Evolutionary conservation across 805 yeast species (phyloP).

Genomic region (Wickerhamiella bombiphila): DNA sequence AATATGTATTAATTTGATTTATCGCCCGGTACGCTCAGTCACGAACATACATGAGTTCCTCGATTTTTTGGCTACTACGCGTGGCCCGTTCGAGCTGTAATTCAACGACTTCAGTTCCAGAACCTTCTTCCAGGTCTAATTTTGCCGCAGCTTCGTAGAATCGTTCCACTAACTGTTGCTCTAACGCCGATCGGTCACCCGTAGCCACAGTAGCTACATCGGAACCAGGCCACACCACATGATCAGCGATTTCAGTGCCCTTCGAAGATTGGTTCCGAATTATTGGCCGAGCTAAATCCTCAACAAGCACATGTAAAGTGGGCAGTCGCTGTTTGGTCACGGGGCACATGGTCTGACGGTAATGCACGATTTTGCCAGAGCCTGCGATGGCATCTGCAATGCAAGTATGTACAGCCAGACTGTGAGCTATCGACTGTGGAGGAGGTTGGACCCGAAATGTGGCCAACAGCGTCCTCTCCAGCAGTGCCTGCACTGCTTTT

Average conservation of each 20-base stretch:
- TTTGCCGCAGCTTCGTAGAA: not conserved
- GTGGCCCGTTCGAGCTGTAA: not conserved
- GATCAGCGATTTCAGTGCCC: too few species aligned
- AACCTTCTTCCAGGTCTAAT: not conserved
- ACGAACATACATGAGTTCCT: not conserved
- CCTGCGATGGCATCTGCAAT: conserved; percentile 9
- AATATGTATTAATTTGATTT: too few species aligned
- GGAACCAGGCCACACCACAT: conserved; percentile 1
- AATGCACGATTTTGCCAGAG: conserved; percentile 18
- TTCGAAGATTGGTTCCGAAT: conserved; percentile 1
- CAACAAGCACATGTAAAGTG: conserved; percentile 17
- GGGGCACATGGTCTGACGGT: conserved; percentile 21
- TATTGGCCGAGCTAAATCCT: conserved; percentile 15
- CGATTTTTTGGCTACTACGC: not conserved
- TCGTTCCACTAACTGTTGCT: not conserved
- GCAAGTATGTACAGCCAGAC: conserved; percentile 10
- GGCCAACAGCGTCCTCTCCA: conserved; percentile 14
- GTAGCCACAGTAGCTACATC: not conserved
- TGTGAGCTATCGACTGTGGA: conserved; percentile 13
- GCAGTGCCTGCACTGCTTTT: conserved; percentile 7
- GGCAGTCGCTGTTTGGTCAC: conserved; percentile 22
- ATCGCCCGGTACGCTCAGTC: too few species aligned
- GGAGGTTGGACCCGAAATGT: conserved; percentile 15
- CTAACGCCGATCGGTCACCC: not conserved
- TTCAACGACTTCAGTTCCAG: not conserved